Conservation (phyloP, 176 grass and related monocot species). For the Bolboschoenus planiculmis region DNA sequence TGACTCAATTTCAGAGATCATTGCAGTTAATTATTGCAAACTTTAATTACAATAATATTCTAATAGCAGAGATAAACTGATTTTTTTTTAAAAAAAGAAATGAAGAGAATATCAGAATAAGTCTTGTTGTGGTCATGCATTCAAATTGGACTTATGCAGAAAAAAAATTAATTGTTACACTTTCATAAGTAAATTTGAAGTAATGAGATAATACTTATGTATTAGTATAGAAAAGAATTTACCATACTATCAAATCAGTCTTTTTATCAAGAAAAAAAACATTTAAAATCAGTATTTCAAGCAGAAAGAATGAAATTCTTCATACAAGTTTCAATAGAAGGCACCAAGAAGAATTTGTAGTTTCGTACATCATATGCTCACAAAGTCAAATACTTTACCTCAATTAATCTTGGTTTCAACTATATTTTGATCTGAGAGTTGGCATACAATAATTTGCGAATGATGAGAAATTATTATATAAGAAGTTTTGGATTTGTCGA, state of each 20-base stretch:
- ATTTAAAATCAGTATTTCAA: neutral
- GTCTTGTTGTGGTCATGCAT: neutral
- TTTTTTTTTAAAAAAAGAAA: neutral
- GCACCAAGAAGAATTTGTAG: too few relatives aligned
- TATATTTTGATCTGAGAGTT: neutral
- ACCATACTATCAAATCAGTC: too few relatives aligned
- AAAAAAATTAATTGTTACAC: too few relatives aligned
- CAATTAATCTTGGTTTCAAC: neutral
- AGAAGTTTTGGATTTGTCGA: neutral
- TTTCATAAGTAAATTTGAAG: too few relatives aligned
- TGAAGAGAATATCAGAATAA: too few relatives aligned
- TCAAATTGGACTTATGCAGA: neutral
- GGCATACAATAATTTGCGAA: neutral
- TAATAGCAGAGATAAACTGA: neutral
- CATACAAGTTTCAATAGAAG: neutral
- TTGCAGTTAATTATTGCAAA: neutral
- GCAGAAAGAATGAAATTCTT: neutral
- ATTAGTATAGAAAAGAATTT: too few relatives aligned
- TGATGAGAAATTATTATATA: neutral
- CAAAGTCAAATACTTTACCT: neutral
- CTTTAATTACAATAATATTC: neutral
- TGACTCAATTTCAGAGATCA: neutral
- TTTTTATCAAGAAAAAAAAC: too few relatives aligned
- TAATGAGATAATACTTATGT: too few relatives aligned
- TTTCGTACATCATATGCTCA: too few relatives aligned